A percentile compares a stretch with the other conserved stretches of the same genome.
These are phyloP conservation scores for Ramaria sp. DNA, from an alignment of 768 basidiomycete genomes.

Conservation along the genomic window DNA sequence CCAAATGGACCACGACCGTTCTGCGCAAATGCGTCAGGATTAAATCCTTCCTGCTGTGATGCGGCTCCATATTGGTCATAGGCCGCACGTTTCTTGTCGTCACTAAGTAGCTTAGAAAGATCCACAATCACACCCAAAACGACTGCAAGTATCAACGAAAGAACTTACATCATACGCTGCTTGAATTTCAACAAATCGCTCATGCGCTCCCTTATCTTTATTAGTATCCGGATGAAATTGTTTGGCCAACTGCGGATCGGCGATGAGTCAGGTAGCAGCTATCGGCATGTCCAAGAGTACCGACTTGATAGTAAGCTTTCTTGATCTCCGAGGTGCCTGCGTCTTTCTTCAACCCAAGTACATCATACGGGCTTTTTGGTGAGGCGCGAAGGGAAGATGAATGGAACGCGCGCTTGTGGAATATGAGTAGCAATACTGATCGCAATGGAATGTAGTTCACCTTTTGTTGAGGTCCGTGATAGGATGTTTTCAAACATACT, in stretches of 20 bases:
- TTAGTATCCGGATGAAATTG: constrained; percentile 98
- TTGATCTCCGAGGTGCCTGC: constrained; percentile 85
- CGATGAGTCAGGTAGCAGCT: not conserved
- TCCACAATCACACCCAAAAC: not conserved
- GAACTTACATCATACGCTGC: constrained; percentile 85
- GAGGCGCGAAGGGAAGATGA: constrained; percentile 40
- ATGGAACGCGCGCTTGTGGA: constrained; percentile 62
- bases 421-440: not conserved
- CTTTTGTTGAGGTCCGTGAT: not conserved
- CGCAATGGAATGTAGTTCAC: not conserved
- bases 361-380: constrained; percentile 79
- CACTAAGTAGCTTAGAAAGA: constrained; percentile 67
- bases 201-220: constrained; percentile 81
- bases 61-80: constrained; percentile 91
- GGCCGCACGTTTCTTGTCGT: constrained; percentile 83
- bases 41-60: constrained; percentile 89
- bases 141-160: not conserved
- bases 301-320: constrained; percentile 91
- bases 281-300: constrained; percentile 18
- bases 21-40: constrained; percentile 68
- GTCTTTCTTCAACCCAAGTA: constrained; percentile 81
- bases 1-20: constrained; percentile 35
- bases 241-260: constrained; percentile 61
- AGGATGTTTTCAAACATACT: not conserved
- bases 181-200: constrained; percentile 94